These are phyloP conservation scores for Pelargonium myrrhifolium DNA, from an alignment of 441 rosid species.

Conservation along the genomic window DNA sequence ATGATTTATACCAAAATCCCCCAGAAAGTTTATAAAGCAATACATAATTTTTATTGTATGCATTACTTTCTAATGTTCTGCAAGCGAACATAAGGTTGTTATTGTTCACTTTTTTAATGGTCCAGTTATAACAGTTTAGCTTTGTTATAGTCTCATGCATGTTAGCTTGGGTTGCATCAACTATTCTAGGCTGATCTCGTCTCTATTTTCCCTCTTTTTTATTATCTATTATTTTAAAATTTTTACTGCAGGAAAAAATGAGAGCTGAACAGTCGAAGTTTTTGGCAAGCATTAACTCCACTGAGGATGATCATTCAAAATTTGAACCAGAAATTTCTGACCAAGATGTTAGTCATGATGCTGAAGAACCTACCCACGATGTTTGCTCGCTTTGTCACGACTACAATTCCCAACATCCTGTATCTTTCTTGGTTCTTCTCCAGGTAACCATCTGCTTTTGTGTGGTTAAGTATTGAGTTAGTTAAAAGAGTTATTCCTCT, in stretches of 20 bases:
- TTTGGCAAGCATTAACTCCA: constrained; percentile 52
- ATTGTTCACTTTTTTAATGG: not conserved
- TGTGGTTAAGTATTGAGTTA: not conserved
- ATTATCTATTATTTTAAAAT: not conserved
- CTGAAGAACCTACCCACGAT: constrained; percentile 41
- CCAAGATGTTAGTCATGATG: constrained; percentile 34
- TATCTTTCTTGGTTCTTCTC: constrained; percentile 81
- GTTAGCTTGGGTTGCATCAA: constrained; percentile 8
- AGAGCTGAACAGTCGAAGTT: constrained; percentile 93
- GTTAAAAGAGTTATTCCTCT: not conserved
- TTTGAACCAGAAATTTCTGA: constrained; percentile 41
- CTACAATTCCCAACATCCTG: constrained; percentile 59
- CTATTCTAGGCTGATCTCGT: constrained; percentile 17
- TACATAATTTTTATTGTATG: not conserved
- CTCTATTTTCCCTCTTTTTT: too few species aligned
- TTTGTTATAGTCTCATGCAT: not conserved
- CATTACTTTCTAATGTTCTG: not conserved
- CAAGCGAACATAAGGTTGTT: not conserved
- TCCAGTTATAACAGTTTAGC: not conserved
- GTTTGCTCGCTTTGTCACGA: constrained; percentile 94
- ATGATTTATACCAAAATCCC: constrained; percentile 3
- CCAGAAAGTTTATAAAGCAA: not conserved
- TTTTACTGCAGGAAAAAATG: constrained; percentile 78
- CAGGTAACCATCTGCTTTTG: constrained; percentile 49
- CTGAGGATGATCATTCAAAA: constrained; percentile 36